Percentiles rank a stretch among this genome's conserved stretches.
Conservation (phyloP, 768 basidiomycete species). For the Hygrophoropsis aurantiaca region DNA sequence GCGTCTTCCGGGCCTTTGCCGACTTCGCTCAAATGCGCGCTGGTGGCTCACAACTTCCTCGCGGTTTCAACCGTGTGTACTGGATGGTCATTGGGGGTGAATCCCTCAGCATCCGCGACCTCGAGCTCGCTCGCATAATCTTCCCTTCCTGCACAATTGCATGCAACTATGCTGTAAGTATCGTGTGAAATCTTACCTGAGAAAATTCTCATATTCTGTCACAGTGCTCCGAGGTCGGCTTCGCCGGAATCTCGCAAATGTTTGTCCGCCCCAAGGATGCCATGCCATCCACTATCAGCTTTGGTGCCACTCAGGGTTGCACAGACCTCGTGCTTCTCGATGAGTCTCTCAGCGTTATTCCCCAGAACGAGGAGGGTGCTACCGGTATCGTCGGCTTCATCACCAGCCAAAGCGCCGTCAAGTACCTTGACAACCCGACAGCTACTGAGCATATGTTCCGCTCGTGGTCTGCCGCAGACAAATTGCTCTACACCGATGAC, state of each 20-base stretch:
- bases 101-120: slow-evolving; percentile 22
- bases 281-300: slow-evolving; percentile 25
- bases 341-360: slow-evolving; percentile 17
- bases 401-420: slow-evolving; percentile 24
- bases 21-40: slow-evolving; percentile 24
- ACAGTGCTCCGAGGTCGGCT: slow-evolving; percentile 30
- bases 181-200: background rate
- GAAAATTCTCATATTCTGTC: background rate
- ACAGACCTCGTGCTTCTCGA: slow-evolving; percentile 27
- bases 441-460: slow-evolving; percentile 29
- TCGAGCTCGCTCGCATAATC: slow-evolving; percentile 21
- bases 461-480: slow-evolving; percentile 18
- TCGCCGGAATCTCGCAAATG: slow-evolving; percentile 30
- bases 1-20: slow-evolving; percentile 28
- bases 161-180: slow-evolving; percentile 29
- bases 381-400: slow-evolving; percentile 28
- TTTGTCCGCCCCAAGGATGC: slow-evolving; percentile 23
- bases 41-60: slow-evolving; percentile 12
- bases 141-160: slow-evolving; percentile 28
- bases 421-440: slow-evolving; percentile 24
- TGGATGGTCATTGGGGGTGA: slow-evolving; percentile 35
- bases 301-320: slow-evolving; percentile 27
- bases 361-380: slow-evolving; percentile 17
- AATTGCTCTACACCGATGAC: slow-evolving; percentile 29
- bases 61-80: slow-evolving; percentile 25